A percentile compares a stretch with the other conserved stretches of the same genome.
phyloP scores from a whole-genome alignment of 768 basidiomycete species.

The Kwoniella sp. region DNA sequence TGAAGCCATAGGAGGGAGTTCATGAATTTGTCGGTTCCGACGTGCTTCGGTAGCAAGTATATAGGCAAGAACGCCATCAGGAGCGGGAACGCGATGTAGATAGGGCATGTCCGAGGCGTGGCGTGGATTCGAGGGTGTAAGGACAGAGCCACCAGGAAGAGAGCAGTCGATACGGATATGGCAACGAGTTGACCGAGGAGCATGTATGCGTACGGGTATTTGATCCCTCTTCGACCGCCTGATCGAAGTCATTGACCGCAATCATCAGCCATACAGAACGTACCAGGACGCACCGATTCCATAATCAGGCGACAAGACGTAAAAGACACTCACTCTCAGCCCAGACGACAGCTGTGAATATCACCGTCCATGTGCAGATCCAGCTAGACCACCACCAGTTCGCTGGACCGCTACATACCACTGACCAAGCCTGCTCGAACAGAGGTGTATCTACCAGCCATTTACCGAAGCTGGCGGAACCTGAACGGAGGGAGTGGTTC shows the following conservation, averaged over 20 bases:
- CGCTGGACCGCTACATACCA: slow-evolving; percentile 60
- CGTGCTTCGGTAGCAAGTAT: slow-evolving; percentile 59
- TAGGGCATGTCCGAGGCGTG: slow-evolving; percentile 1
- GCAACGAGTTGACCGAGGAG: slow-evolving; percentile 73
- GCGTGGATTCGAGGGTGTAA: slow-evolving; percentile 39
- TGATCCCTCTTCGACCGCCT: slow-evolving; percentile 59
- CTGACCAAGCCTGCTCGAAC: slow-evolving; percentile 66
- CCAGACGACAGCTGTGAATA: slow-evolving; percentile 46
- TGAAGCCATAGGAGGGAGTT: slow-evolving; percentile 69
- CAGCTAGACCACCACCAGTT: slow-evolving; percentile 69
- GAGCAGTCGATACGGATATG: slow-evolving; percentile 67
- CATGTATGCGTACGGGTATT: slow-evolving; percentile 69
- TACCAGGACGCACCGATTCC: too few relatives aligned
- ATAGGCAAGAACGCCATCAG: slow-evolving; percentile 61
- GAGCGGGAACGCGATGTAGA: slow-evolving; percentile 47
- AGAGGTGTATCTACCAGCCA: slow-evolving; percentile 65
- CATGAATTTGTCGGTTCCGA: slow-evolving; percentile 60
- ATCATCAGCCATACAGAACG: too few relatives aligned
- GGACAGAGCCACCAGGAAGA: slow-evolving; percentile 65
- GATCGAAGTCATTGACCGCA: too few relatives aligned
- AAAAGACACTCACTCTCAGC: slow-evolving; percentile 59
- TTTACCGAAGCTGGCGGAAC: slow-evolving; percentile 52
- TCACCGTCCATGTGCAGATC: slow-evolving; percentile 50
- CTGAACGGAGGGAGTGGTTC: slow-evolving; percentile 57
- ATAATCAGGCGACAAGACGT: neutral